These are phyloP conservation scores for Eremothecium sinecaudum DNA, from an alignment of 1,139 yeast species.

Conservation along the genomic window DNA sequence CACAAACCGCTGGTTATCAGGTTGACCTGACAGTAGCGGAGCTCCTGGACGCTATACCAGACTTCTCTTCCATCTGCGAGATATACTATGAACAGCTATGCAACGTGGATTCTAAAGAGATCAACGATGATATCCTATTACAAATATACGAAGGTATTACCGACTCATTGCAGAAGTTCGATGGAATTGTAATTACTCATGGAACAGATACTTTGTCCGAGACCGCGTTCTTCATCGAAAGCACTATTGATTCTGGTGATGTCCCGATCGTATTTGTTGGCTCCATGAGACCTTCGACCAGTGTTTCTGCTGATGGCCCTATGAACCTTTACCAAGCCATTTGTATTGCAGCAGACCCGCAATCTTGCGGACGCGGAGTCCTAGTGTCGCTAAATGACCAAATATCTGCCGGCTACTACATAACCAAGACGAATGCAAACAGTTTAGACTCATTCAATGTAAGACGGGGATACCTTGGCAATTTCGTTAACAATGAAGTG, in stretches of 20 bases:
- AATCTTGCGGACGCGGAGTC: slow-evolving; percentile 49
- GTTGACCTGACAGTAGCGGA: slow-evolving; percentile 62
- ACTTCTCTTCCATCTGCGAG: slow-evolving; percentile 47
- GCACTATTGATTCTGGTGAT: slow-evolving; percentile 44
- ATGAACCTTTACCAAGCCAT: slow-evolving; percentile 66
- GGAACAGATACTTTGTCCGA: slow-evolving; percentile 69
- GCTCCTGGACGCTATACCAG: slow-evolving; percentile 49
- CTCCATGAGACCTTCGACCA: slow-evolving; percentile 64
- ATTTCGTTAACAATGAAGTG: slow-evolving; percentile 56
- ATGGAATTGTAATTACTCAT: slow-evolving; percentile 54
- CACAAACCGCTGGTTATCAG: slow-evolving; percentile 59
- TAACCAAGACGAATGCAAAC: slow-evolving; percentile 62
- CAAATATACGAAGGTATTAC: slow-evolving; percentile 37
- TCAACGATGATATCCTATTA: slow-evolving; percentile 36
- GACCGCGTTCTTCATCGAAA: slow-evolving; percentile 58
- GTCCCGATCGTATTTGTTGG: slow-evolving; percentile 64
- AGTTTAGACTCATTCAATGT: slow-evolving; percentile 60
- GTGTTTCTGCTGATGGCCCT: slow-evolving; percentile 63
- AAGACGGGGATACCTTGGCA: slow-evolving; percentile 63
- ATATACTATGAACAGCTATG: slow-evolving; percentile 57
- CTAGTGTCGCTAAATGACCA: slow-evolving; percentile 58
- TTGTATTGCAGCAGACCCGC: slow-evolving; percentile 46
- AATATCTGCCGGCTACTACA: slow-evolving; percentile 59
- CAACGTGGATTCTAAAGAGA: slow-evolving; percentile 57
- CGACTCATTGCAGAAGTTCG: slow-evolving; percentile 36